Base-by-base conservation (phyloP, 2,329 filamentous ascomycete species). In the Cercospora citrullina region DNA sequence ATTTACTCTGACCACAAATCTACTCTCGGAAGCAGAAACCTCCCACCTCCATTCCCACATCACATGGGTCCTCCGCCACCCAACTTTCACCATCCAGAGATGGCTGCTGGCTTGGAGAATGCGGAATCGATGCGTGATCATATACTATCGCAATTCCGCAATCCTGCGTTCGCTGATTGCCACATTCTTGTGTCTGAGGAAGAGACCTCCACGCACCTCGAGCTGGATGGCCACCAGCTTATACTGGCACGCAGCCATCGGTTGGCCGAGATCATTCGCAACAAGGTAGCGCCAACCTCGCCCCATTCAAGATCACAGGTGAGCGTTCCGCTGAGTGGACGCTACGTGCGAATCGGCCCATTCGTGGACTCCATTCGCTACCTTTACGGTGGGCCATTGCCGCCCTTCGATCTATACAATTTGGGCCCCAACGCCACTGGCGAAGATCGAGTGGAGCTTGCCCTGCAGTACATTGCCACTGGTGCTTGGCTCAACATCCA, bases 381-480 rank as follows among this genome's bases (percentile, higher is more conserved):
- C 62, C 69, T 79, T 8, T 79, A 79, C 66, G 77, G 77, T 42
- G 76, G 73, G 4, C 68, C 75, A 14, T 68, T 78, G n/a, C 70
- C 70, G 45, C 63, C 71, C 8, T 67, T 75, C 26, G 70, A 75
- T 23, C 66, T 70, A 23, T 69, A 68, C 60, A 68, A 66, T 36
- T 55, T 39, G 5, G 53, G 36, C n/a, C 69, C 64, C 8, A 26
- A 60, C 14, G 64, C 68, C 26, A 58, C 69, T 33, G 23, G 63
- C 39, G 71, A 72, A 21, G 71, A 75, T 6, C 72, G 73, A 18
- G 74, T 78, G 67, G 66, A 72, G 31, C 61, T 64, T 69, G 85
- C 85, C n/a, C 78, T 92, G 21, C 87, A 87, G 26, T 90, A 91
- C 73, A 85, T 88, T 57, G 87, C 89, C 28, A 86, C 88, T 5